Base-by-base conservation (phyloP, 768 basidiomycete genomes). In the Trametes gibbosa region DNA sequence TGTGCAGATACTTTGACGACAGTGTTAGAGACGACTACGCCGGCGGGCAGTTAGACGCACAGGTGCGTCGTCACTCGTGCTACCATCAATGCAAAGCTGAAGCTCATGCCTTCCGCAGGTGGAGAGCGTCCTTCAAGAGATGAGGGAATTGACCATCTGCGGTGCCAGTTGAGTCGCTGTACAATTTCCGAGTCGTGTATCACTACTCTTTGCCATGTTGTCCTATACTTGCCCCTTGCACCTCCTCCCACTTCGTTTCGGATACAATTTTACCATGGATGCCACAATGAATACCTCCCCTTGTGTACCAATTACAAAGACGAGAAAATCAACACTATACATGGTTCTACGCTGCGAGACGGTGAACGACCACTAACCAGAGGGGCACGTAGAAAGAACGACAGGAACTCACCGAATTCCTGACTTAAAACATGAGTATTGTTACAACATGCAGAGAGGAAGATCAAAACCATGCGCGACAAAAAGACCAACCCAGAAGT, bases 61-160 rank as follows among this genome's bases (percentile, higher is more conserved):
- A 98, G 81, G 92, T 88, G 68, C 46, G 74, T 52, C 27, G 37
- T 55, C 58, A 1, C n/a, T 35, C 41, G 17, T 40, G 13, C 6
- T 45, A 10, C 29, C 5, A n/a, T 56, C n/a, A n/a, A n/a, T n/a
- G n/a, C n/a, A 40, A 35, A 29, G 43, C 49, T 23, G 32, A 24
- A 13, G 41, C 49, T 64, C 51, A 24, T 52, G 39, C 40, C 60
- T 34, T 1, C 19, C 27, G 47, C 56, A 91, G 88, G 94, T 98
- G n/a, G 97, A 98, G 74, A 87, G 86, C 16, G 92, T 95, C n/a
- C 76, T 99, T 47, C 91, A 94, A 68, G 94, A 98, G 75, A 98
- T 99, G 95, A 85, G 86, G 70, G 95, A 96, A 68, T 75, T 98
- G 50, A 91, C 91, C 6, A 99, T 99, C 67, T 97, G 92, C 69